Base-by-base conservation (phyloP, 306 rosid species). In the Spatholobus suberectus region DNA sequence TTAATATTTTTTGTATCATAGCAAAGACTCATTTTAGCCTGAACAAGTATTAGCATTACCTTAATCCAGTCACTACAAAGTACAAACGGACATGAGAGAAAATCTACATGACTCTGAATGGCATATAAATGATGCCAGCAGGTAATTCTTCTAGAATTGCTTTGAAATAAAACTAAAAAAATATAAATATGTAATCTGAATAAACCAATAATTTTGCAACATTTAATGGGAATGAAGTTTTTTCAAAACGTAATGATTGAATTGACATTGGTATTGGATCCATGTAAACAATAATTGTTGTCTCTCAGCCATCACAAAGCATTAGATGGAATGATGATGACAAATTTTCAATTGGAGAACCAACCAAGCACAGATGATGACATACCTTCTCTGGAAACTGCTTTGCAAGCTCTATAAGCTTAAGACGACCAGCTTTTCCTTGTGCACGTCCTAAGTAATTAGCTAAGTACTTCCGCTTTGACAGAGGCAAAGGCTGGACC, bases 391-490 rank as follows among this genome's bases (percentile, higher is more conserved):
- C 88, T 37, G 98, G 97, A 88, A 84, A 94, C 78, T 92, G 92
- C 73, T 86, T 94, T 46, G 97, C 62, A 78, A 96, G 98, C 80
- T 92, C 90, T 80, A 96, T 89, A 85, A 96, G 88, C 89, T 89
- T 82, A 84, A 91, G 92, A 77, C 99, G 94, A 14, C 98, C 97
- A 58, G 85, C 91, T 83, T 96, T 96, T 88, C 97, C 97, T 85
- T 96, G 99, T 35, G 94, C 97, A 55, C 99, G 99, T 43, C 99
- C 99, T 85, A 94, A 91, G 87, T 91, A 96, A 83, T 92, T 96
- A 71, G 97, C 99, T 70, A 96, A 68, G 83, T 87, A 89, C 89
- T 92, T 92, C 83, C 98, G 80, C 85, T 94, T 96, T 49, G 96
- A 81, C 77, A 96, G 73, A 76, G 98, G 97, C 83, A 94, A 80